Conservation (phyloP, 2,329 filamentous ascomycete species). For the Aspergillus ruber region DNA sequence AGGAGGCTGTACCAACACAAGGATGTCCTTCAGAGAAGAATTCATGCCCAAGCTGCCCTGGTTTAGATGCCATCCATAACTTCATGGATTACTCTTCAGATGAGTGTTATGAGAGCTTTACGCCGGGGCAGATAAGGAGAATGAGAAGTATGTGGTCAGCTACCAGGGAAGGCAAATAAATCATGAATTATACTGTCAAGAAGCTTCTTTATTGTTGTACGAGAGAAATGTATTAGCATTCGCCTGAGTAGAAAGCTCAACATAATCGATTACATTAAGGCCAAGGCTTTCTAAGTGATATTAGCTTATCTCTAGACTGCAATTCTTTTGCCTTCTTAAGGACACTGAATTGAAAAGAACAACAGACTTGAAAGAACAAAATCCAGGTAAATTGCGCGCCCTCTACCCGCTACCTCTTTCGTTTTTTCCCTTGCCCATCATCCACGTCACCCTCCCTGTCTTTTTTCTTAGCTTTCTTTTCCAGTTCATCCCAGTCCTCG, state of each 20-base stretch:
- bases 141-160: conserved; percentile 49
- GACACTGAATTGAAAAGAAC: no score
- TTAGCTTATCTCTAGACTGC: no score
- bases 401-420: conserved; percentile 56
- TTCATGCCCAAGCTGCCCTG: conserved; percentile 42
- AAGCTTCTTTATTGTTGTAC: neutral
- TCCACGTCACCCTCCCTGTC: conserved; percentile 51
- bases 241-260: no score
- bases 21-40: conserved; percentile 49
- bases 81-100: conserved; percentile 57
- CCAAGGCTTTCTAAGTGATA: no score
- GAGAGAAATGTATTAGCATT: no score
- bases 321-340: no score
- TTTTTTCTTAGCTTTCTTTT: conserved; percentile 70
- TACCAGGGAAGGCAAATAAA: conserved; percentile 31
- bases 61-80: conserved; percentile 50
- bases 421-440: conserved; percentile 61
- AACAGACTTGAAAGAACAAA: neutral
- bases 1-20: conserved; percentile 51
- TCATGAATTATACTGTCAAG: neutral
- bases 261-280: no score
- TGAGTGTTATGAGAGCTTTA: conserved; percentile 50
- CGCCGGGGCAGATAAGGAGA: conserved; percentile 42
- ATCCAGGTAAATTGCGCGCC: neutral
- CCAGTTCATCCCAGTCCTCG: conserved; percentile 91